These are phyloP conservation scores for Chaetomium olivaceum DNA, from an alignment of 2,329 filamentous ascomycete genomes.

Conservation along the genomic window DNA sequence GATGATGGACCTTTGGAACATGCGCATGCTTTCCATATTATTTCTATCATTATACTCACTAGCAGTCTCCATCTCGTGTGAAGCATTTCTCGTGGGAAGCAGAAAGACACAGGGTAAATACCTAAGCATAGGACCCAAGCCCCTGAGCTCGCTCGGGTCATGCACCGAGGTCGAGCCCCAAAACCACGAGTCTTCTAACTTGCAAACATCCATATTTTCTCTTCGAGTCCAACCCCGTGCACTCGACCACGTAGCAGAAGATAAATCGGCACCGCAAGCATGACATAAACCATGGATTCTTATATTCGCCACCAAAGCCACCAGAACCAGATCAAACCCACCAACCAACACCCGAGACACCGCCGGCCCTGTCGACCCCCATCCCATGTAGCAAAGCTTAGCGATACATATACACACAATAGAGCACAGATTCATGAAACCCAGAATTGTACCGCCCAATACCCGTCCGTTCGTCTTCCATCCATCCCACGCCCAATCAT, in stretches of 20 bases:
- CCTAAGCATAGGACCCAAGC: too few relatives aligned
- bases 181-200: too few relatives aligned
- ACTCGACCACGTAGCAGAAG: not conserved
- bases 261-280: not conserved
- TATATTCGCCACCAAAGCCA: not conserved
- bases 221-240: too few relatives aligned
- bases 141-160: too few relatives aligned
- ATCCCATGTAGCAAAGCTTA: not conserved
- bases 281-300: not conserved
- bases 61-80: too few relatives aligned
- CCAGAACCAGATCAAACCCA: not conserved
- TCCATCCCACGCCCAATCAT: not conserved
- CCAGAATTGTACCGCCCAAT: not conserved
- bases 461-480: not conserved
- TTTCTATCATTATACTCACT: too few relatives aligned
- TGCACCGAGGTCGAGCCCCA: too few relatives aligned
- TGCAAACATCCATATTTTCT: too few relatives aligned
- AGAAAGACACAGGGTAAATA: too few relatives aligned
- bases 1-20: not conserved
- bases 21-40: too few relatives aligned
- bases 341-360: constrained; percentile 1
- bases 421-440: not conserved
- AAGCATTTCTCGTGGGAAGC: too few relatives aligned
- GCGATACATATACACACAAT: constrained; percentile 1
- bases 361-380: not conserved